phyloP scores from a whole-genome alignment of 2,329 filamentous ascomycete genomes.

The Pseudogymnoascus sp. region DNA sequence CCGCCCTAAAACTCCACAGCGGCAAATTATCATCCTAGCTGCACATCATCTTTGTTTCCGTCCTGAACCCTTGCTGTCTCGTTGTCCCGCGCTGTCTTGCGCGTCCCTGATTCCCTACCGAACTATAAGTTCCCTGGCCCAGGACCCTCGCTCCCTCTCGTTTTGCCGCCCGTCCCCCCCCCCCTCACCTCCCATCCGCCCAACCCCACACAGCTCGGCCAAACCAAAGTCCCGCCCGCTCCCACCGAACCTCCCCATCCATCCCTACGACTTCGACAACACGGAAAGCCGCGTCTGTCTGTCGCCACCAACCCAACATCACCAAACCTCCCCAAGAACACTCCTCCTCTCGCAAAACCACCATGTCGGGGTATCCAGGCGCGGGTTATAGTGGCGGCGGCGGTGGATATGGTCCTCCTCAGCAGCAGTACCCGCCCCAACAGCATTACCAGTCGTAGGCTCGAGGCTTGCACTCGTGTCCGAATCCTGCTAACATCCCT shows the following conservation, averaged over 20 bases:
- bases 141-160: not conserved
- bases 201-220: not conserved
- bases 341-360: not conserved
- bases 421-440: slow-evolving; percentile 37
- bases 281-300: not conserved
- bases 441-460: slow-evolving; percentile 45
- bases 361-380: slow-evolving; percentile 59
- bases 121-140: not conserved
- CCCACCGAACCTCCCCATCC: not conserved
- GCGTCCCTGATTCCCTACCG: not conserved
- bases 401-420: slow-evolving; percentile 34
- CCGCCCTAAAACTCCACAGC: not conserved
- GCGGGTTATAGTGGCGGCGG: slow-evolving; percentile 43
- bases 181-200: not conserved
- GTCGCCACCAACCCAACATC: not conserved
- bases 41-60: not conserved
- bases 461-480: slow-evolving; percentile 21
- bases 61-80: not conserved
- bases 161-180: not conserved
- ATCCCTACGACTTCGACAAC: not conserved
- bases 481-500: slow-evolving; percentile 20
- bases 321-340: not conserved
- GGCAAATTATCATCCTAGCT: not conserved
- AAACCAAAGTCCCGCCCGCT: not conserved
- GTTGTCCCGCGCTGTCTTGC: not conserved